Base-by-base conservation (phyloP, 1,139 yeast species). In the Kluyveromyces marxianus region DNA sequence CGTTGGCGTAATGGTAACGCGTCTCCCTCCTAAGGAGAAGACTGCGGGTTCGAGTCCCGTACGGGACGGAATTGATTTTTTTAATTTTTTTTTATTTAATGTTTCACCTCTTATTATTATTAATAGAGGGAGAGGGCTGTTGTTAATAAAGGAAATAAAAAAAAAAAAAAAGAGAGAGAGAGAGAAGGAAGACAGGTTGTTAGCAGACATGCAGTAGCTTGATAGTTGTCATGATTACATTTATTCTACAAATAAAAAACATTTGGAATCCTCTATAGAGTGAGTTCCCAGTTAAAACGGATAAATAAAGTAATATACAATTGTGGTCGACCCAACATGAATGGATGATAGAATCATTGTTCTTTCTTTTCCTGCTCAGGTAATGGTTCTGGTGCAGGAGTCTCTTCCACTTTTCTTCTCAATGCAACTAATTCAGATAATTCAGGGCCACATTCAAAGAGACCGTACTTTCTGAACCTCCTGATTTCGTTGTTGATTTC, bases 21-120 rank as follows among this genome's bases (percentile, higher is more conserved):
- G 80, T 81, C 87, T 84, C 88, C 87, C 90, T 83, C 90, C 89
- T 83, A 82, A 83, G 88, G 85, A 84, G 88, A 77, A 82, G 90
- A 83, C 83, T 83, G 88, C 87, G 90, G 89, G 90, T 83, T 83
- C 90, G 89, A 83, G 89, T 83, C 90, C 89, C 90, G 87, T 83
- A 85, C 79, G 82, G 86, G 80, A 83, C 77, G 81, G 39, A 25
- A 25, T 6, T 25, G 34, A 34, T 46, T 44, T 45, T 48, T 42
- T 35, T 45, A 37, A 37, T 42, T 42, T 42, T 39, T 26, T 29
- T 37, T 36, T 30, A 28, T 7, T 35, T 35, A 24, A 8, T 33
- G 35, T 30, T 10, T 14, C 21, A 14, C 21, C 21, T 14, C 21
- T 14, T 14, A 14, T 14, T 14, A 14, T 14, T 14, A 14, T 14